phyloP scores from a whole-genome alignment of 169 alveolate genomes.

The Babesia sp. region DNA sequence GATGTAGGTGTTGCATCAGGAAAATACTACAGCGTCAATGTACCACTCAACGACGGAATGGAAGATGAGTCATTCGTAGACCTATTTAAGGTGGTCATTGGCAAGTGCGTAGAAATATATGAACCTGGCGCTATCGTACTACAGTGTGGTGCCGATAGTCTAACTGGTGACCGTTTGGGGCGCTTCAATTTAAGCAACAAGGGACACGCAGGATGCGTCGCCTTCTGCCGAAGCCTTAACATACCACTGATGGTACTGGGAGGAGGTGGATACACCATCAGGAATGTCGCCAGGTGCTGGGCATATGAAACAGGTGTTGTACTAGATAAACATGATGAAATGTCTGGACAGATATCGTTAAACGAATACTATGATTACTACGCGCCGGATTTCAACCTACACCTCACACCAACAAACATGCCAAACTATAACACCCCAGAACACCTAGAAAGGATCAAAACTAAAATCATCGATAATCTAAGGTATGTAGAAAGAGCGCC shows the following conservation, averaged over 20 bases:
- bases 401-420: conserved; percentile 87
- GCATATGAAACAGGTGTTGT: conserved; percentile 98
- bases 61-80: conserved; percentile 92
- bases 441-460: conserved; percentile 89
- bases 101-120: conserved; percentile 91
- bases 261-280: conserved; percentile 99
- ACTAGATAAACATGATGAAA: conserved; percentile 85
- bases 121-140: conserved; percentile 97
- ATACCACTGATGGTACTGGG: conserved; percentile 93
- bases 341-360: conserved; percentile 90
- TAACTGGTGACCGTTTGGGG: conserved; percentile 96
- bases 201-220: conserved; percentile 99
- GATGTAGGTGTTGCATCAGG: conserved; percentile 95
- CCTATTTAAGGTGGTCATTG: conserved; percentile 91
- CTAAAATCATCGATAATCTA: conserved; percentile 89
- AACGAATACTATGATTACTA: conserved; percentile 94
- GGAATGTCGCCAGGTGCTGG: conserved; percentile 99
- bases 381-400: conserved; percentile 95
- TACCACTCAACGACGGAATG: conserved; percentile 97
- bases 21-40: conserved; percentile 94
- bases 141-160: conserved; percentile 99
- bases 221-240: conserved; percentile 87
- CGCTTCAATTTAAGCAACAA: conserved; percentile 93
- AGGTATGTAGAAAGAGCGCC: conserved; percentile 95
- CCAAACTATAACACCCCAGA: conserved; percentile 93